Evolutionary conservation across 106 monocot genomes (phyloP), one percentile per base, ranked within the genome.

Genomic region (Acorus gramineus): DNA sequence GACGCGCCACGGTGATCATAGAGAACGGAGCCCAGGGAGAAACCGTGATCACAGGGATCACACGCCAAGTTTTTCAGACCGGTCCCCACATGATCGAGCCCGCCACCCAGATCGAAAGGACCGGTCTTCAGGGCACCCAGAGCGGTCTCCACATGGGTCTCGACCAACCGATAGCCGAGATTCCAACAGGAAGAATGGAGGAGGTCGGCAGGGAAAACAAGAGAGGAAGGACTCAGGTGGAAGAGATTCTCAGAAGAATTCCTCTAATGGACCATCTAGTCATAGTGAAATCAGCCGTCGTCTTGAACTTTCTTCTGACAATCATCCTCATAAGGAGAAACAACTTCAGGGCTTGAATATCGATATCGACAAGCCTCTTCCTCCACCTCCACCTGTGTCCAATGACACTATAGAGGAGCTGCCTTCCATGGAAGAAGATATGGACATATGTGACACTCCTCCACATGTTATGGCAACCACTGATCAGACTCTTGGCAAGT

Each of bases 371-470:
- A 79, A 84, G 61, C 69, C 71, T 57, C 81, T 76, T 0, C 67
- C 67, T 12, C 28, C 68, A 56, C 65, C 68, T 48, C 79, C 72
- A 14, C 59, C 72, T 53, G 55, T 74, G 45, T 14, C 47, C 60
- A 79, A 73, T 71, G 78, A 66, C 42, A 54, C 50, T 46, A n/a
- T 66, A 71, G 90, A 90, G 71, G 72, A 78, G 46, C 55, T 56
- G 44, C 57, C 79, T 43, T 92, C 84, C 28, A 99, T 99, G 98
- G 92, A 92, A 66, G 98, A 99, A 73, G 98, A 99, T 75, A 99
- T 99, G 98, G 98, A 99, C 67, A 99, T 99, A 61, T 99, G 88
- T 53, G 86, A 92, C 69, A 99, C 98, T 42, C 98, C 98, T 57
- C 98, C 98, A 1, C 98, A 92, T 78, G 60, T 50, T 76, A 56